These are phyloP conservation scores for Cladophialophora immunda DNA, from an alignment of 2,329 filamentous ascomycete genomes.

Conservation along the genomic window DNA sequence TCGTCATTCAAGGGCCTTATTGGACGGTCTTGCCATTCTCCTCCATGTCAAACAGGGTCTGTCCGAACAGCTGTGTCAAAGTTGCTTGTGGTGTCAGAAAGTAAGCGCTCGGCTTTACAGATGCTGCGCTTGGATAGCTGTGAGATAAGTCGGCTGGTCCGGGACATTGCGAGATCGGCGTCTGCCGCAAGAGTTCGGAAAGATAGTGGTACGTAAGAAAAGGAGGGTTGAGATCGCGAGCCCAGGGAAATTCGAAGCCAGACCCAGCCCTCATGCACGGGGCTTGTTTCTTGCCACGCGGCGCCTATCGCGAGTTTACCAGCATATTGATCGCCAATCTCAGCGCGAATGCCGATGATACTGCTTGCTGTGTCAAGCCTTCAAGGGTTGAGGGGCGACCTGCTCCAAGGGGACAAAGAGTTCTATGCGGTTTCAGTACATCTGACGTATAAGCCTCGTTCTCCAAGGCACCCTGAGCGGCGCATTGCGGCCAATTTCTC, in stretches of 20 bases:
- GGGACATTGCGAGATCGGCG: background rate
- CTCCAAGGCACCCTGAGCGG: background rate
- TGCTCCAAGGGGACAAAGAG: too few species aligned
- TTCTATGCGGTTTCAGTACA: background rate
- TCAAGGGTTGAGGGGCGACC: background rate
- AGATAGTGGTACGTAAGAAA: background rate
- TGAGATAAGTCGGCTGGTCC: background rate
- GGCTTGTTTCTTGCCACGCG: background rate
- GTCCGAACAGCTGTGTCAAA: too few species aligned
- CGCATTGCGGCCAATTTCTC: background rate
- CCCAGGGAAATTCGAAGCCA: background rate
- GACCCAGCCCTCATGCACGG: background rate
- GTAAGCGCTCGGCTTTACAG: too few species aligned
- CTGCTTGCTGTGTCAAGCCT: background rate
- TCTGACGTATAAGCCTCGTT: background rate
- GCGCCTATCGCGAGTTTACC: background rate
- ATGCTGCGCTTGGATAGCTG: too few species aligned
- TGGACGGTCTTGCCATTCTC: too few species aligned
- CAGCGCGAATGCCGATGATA: background rate
- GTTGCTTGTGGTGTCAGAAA: too few species aligned
- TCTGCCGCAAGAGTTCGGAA: background rate
- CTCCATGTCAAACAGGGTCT: too few species aligned
- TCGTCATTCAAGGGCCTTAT: too few species aligned
- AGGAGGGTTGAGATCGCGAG: background rate
- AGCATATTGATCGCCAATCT: background rate